Conservation (phyloP, 441 rosid genomes). For the Daphne laureola region DNA sequence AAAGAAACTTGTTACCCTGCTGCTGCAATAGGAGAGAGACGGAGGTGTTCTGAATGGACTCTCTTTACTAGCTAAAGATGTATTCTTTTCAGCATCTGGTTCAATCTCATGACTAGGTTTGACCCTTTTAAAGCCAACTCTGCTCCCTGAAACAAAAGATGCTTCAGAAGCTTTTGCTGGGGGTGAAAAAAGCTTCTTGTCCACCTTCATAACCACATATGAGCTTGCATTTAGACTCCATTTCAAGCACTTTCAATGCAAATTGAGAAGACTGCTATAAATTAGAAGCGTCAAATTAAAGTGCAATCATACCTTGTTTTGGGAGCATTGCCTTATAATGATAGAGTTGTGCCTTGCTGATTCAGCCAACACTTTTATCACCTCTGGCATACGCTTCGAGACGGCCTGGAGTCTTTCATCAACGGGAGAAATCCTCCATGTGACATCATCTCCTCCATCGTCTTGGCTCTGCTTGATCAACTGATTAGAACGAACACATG, state of each 20-base stretch:
- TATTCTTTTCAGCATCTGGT: slow-evolving; percentile 14
- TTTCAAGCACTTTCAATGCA: slow-evolving; percentile 10
- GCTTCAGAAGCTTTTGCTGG: slow-evolving; percentile 28
- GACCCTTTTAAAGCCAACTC: slow-evolving; percentile 35
- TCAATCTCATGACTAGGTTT: slow-evolving; percentile 31
- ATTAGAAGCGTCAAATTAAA: neutral
- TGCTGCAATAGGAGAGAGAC: slow-evolving; percentile 54
- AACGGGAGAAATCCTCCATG: slow-evolving; percentile 96
- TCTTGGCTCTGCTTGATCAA: slow-evolving; percentile 87
- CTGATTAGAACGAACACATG: too few relatives aligned
- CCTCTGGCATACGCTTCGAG: slow-evolving; percentile 51
- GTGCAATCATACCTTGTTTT: slow-evolving; percentile 34
- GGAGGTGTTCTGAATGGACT: slow-evolving; percentile 98
- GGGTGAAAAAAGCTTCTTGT: slow-evolving; percentile 47
- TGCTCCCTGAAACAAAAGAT: slow-evolving; percentile 25
- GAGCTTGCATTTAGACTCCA: slow-evolving; percentile 25
- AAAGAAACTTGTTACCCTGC: slow-evolving; percentile 36
- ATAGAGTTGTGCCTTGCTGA: slow-evolving; percentile 40
- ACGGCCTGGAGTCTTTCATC: slow-evolving; percentile 70
- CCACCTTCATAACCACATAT: slow-evolving; percentile 33
- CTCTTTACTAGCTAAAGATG: slow-evolving; percentile 30
- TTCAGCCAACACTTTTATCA: slow-evolving; percentile 36
- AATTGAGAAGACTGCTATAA: slow-evolving; percentile 1
- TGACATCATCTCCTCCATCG: slow-evolving; percentile 76
- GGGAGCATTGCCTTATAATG: slow-evolving; percentile 52